These are phyloP conservation scores for Dalbergia oliveri DNA, from an alignment of 306 rosid genomes.

Conservation along the genomic window DNA sequence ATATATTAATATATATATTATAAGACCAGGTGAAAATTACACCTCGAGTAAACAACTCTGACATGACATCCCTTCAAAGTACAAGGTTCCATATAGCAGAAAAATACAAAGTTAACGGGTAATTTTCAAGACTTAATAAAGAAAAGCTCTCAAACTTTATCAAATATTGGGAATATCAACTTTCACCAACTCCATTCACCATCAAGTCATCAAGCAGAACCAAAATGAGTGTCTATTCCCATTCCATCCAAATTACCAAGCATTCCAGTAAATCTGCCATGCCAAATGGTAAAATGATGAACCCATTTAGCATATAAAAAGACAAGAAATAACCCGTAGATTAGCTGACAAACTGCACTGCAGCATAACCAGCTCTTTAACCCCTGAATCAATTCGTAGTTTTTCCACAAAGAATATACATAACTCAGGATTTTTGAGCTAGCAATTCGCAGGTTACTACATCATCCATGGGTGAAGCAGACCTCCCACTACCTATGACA, in stretches of 20 bases:
- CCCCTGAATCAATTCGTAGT: not conserved
- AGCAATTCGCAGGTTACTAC: slow-evolving; percentile 81
- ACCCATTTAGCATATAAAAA: not conserved
- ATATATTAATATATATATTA: no score
- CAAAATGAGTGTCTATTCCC: not conserved
- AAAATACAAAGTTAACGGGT: not conserved
- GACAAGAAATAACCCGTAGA: not conserved
- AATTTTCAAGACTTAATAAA: slow-evolving; percentile 17
- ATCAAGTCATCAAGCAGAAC: not conserved
- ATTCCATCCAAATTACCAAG: slow-evolving; percentile 36
- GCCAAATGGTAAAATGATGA: not conserved
- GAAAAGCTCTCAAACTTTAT: not conserved
- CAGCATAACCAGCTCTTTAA: slow-evolving; percentile 19
- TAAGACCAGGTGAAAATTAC: not conserved
- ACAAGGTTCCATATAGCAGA: not conserved
- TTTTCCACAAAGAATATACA: slow-evolving; percentile 19
- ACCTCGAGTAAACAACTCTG: not conserved
- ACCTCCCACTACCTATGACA: slow-evolving; percentile 75
- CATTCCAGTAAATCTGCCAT: slow-evolving; percentile 2
- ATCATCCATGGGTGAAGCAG: slow-evolving; percentile 72
- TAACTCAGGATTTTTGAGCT: slow-evolving; percentile 64
- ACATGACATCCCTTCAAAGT: not conserved
- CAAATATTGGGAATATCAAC: slow-evolving; percentile 4
- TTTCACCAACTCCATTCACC: not conserved
- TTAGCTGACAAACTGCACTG: slow-evolving; percentile 10